These are phyloP conservation scores for Tubosaeta brunneosetosa DNA, from an alignment of 768 basidiomycete genomes.

Conservation along the genomic window DNA sequence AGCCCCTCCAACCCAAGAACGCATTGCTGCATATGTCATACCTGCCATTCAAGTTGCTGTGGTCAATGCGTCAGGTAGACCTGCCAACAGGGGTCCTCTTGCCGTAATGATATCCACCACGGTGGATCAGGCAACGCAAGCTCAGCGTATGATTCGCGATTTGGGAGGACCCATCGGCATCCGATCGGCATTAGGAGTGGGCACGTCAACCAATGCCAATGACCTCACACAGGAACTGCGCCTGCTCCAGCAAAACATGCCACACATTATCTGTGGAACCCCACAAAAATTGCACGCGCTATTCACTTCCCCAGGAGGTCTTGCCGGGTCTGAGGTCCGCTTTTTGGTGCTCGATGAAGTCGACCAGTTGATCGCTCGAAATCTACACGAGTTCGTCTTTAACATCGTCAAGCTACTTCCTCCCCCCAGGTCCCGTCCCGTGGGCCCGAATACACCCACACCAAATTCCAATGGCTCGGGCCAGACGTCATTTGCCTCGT, in stretches of 20 bases:
- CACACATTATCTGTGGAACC: conserved; percentile 94
- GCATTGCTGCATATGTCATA: conserved; percentile 96
- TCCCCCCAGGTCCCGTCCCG: conserved; percentile 69
- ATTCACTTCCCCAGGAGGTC: conserved; percentile 74
- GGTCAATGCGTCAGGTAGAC: conserved; percentile 51
- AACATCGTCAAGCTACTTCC: conserved; percentile 90
- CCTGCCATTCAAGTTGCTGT: conserved; percentile 83
- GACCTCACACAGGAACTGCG: conserved; percentile 74
- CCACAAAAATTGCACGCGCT: conserved; percentile 94
- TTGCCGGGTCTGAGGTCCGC: conserved; percentile 79
- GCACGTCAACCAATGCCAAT: conserved; percentile 57
- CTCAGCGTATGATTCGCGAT: conserved; percentile 91
- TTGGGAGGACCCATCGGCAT: conserved; percentile 92
- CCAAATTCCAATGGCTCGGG: conserved; percentile 29
- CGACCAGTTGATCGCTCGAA: conserved; percentile 95
- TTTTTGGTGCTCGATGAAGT: conserved; percentile 97
- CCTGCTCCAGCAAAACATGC: conserved; percentile 83
- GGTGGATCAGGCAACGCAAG: conserved; percentile 97
- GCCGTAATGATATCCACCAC: conserved; percentile 97
- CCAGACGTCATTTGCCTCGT: conserved; percentile 42
- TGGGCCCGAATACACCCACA: conserved; percentile 33
- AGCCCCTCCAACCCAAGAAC: conserved; percentile 96
- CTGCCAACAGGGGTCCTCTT: conserved; percentile 66
- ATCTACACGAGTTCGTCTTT: conserved; percentile 92
- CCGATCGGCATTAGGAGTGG: conserved; percentile 83